Base-by-base conservation (phyloP, 768 basidiomycete species). In the Panellus pusillus region DNA sequence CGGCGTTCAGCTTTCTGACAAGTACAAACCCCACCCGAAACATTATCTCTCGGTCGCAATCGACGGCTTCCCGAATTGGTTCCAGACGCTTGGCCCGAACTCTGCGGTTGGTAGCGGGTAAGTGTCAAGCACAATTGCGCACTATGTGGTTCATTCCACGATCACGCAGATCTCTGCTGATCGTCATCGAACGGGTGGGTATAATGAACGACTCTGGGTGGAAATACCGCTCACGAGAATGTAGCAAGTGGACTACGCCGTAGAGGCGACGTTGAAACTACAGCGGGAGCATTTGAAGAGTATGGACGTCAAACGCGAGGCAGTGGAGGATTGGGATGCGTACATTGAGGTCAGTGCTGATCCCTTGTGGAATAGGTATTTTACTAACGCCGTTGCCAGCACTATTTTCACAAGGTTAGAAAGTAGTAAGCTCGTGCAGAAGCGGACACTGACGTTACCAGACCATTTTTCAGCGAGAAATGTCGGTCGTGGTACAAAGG, bases 41-140 rank as follows among this genome's bases (percentile, higher is more conserved):
- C 78, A 81, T 4, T 89, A 89, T 65, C 72, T 88, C 6, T 73
- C 79, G 7, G 63, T 86, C 29, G 76, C 79, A 18, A 75, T 81
- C 17, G 80, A 84, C 43, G 82, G 80, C 8, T 86, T 87, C 67
- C 86, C 87, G n/a, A 87, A 86, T 66, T 81, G 78, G 77, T 86
- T 86, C 72, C 71, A 77, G 49, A 63, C 70, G 17, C 61, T 80
- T 9, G 84, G 85, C 0, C 84, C 86, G 2, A 85, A 84, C 63
- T 72, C 81, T 0, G 74, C 61, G 8, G 75, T 84, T 14, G 82
- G 80, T 24, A 53, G 19, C 14, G 32, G 32, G 20, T 31, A 1
- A 29, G 14, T 31, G 6, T 3, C 24, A 24, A 24, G 46, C 46
- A 35, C 14, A 14, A 11, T 35, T 11, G 14, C 31, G 32, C 32